A percentile compares a stretch with the other conserved stretches of the same genome.
Conservation (phyloP, 176 grass and related monocot species). For the Echinochloa phyllopogon region DNA sequence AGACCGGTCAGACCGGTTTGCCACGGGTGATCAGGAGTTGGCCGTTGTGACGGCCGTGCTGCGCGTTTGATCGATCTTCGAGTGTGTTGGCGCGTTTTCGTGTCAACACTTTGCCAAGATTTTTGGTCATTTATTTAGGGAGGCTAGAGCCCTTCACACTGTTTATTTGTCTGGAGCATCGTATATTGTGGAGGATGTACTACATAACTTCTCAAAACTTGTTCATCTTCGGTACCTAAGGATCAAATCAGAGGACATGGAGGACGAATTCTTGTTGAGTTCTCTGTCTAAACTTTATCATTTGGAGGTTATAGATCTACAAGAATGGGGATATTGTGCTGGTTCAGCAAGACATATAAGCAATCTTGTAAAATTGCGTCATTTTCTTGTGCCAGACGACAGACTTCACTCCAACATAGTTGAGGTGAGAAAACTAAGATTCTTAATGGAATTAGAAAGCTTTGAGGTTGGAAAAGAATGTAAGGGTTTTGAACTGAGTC, state of each 20-base stretch:
- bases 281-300: not conserved
- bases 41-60: too few relatives aligned
- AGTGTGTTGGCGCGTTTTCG: too few relatives aligned
- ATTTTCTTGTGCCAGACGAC: not conserved
- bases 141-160: not conserved
- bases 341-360: not conserved
- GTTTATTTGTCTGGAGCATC: not conserved
- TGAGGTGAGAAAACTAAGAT: not conserved
- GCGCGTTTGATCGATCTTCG: too few relatives aligned
- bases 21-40: too few relatives aligned
- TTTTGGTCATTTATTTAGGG: not conserved
- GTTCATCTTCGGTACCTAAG: slow-evolving; percentile 29
- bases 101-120: not conserved
- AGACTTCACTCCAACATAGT: not conserved
- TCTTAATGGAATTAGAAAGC: not conserved
- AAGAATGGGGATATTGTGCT: too few relatives aligned
- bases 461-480: slow-evolving; percentile 16
- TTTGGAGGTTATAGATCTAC: not conserved
- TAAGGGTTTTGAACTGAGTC: not conserved
- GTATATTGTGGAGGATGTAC: not conserved
- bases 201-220: not conserved
- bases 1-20: too few relatives aligned
- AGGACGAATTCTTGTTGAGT: too few relatives aligned
- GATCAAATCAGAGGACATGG: too few relatives aligned
- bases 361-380: not conserved